These are phyloP conservation scores for Cryptosporidium xiaoi DNA, from an alignment of 169 alveolate species.

Conservation along the genomic window DNA sequence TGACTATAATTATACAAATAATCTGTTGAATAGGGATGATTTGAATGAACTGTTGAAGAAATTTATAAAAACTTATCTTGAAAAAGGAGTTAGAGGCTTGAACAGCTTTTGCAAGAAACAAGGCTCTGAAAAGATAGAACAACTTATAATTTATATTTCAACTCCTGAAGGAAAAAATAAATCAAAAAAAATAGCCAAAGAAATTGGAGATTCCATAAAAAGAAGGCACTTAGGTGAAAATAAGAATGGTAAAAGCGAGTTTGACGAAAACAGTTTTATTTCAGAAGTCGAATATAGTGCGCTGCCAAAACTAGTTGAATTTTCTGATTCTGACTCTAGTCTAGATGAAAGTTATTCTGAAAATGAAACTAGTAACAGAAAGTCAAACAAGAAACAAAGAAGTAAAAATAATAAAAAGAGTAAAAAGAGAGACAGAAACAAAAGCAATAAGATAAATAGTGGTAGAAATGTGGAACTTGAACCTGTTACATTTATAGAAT, in stretches of 20 bases:
- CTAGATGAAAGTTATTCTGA: background rate
- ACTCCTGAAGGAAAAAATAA: slow-evolving; percentile 27
- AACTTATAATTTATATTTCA: slow-evolving; percentile 33
- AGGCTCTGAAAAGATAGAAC: slow-evolving; percentile 48
- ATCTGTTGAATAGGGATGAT: slow-evolving; percentile 15
- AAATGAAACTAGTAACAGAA: background rate
- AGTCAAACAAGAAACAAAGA: background rate
- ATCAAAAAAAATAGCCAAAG: slow-evolving; percentile 38
- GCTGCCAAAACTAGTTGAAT: slow-evolving; percentile 20
- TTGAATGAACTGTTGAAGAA: slow-evolving; percentile 13
- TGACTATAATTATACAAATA: background rate
- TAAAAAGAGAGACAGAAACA: background rate
- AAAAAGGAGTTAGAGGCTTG: slow-evolving; percentile 35
- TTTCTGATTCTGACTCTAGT: background rate
- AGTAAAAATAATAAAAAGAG: background rate
- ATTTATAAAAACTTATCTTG: slow-evolving; percentile 1
- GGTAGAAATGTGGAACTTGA: slow-evolving; percentile 25
- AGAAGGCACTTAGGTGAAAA: background rate
- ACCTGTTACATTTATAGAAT: slow-evolving; percentile 2
- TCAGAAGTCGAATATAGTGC: background rate
- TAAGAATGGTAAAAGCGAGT: background rate
- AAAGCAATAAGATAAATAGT: background rate
- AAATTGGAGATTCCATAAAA: background rate
- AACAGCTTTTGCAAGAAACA: slow-evolving; percentile 17
- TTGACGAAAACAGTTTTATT: background rate